phyloP scores from a whole-genome alignment of 495 filamentous ascomycete species.

The Baudoinia panamericana region DNA sequence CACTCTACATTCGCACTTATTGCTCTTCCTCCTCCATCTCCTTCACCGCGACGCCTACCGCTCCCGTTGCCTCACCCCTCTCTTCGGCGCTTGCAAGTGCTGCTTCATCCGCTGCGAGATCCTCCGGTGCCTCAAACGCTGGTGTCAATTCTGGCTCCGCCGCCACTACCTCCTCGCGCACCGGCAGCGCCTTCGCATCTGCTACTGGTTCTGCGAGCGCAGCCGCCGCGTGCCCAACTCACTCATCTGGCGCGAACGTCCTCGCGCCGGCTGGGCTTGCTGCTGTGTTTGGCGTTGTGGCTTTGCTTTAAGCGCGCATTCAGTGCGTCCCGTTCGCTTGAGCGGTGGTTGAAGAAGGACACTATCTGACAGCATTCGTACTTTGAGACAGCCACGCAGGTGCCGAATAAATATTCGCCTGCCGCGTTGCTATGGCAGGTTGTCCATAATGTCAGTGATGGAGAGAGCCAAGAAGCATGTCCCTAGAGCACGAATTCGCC shows the following conservation, averaged over 20 bases:
- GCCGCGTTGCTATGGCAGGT: too few species aligned
- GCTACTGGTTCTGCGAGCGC: not conserved
- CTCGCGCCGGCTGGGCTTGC: slow-evolving; percentile 5
- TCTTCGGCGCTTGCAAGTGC: not conserved
- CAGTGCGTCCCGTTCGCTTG: too few species aligned
- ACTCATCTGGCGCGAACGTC: not conserved
- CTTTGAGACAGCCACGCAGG: too few species aligned
- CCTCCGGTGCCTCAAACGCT: not conserved
- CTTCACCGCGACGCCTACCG: slow-evolving; percentile 9
- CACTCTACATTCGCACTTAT: slow-evolving; percentile 12
- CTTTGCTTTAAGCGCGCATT: slow-evolving; percentile 4
- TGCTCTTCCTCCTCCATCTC: not conserved
- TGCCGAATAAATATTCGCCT: too few species aligned
- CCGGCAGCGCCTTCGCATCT: too few species aligned
- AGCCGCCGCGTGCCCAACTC: slow-evolving; percentile 1
- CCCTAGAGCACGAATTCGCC: too few species aligned
- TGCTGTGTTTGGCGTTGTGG: slow-evolving; percentile 5
- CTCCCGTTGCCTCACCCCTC: slow-evolving; percentile 6
- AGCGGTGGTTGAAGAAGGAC: too few species aligned
- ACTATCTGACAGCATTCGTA: too few species aligned
- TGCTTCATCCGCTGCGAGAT: slow-evolving; percentile 1
- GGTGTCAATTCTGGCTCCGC: slow-evolving; percentile 3
- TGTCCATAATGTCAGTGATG: too few species aligned
- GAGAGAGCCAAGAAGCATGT: too few species aligned
- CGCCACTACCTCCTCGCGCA: not conserved